Evolutionary conservation across 129 eudicot genomes (phyloP), one percentile per base, ranked within the genome.

Genomic region (Smallanthus sonchifolius): DNA sequence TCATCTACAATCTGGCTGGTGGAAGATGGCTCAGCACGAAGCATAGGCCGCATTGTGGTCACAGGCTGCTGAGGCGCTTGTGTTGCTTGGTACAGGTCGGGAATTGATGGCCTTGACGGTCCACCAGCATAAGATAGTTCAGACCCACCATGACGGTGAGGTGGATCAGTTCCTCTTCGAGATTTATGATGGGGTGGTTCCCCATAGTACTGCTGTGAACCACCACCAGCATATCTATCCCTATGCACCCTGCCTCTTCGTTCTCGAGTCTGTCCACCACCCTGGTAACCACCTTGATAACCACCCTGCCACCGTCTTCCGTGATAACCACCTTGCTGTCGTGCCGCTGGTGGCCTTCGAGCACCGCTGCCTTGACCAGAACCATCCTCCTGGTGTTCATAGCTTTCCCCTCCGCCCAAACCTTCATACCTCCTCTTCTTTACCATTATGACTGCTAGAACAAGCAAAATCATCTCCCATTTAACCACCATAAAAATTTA

Each of bases 41-140:
- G 65, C 63, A 71, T 67, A 20, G 86, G 83, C 79, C 84, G 91
- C 81, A 79, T 45, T 39, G 72, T 55, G 49, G 65, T 69, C 79
- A 86, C 92, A 69, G 90, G 84, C 85, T 86, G 96, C 61, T 86
- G 87, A 47, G 95, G 86, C 79, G 94, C 74, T 81, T 82, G 94
- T 57, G 86, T 78, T 48, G 97, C 97, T 92, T 92, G 97, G 93
- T 92, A 89, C 97, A 87, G 97, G 88, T 94, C 96, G 91, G 97
- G 92, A 78, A 72, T 81, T 61, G 91, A 78, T 65, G 92, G 82
- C 81, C 98, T 85, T 56, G 87, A 72, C 63, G 89, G 89, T 57
- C 96, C 94, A 82, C 91, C 90, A 79, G 86, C 63, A 73, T 75
- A 75, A 34, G 81, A 65, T 55, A 89, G 83, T 65, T 84, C 92